Evolutionary conservation across 768 basidiomycete species (phyloP).

Genomic region (Calocera cornea): DNA sequence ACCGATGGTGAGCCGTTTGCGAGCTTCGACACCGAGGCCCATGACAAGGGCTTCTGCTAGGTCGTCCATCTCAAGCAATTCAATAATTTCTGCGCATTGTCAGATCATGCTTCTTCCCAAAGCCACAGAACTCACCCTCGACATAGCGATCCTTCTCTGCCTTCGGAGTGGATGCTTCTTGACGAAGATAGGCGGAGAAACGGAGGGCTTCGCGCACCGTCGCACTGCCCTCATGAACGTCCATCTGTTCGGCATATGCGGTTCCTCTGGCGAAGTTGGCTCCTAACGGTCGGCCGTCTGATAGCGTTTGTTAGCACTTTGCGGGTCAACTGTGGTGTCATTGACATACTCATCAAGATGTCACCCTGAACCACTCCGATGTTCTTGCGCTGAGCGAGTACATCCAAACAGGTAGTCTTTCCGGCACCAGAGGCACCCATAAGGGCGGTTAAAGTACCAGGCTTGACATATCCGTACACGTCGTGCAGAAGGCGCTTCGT

Average conservation of each 20-base stretch:
- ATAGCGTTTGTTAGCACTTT: slow-evolving; percentile 47
- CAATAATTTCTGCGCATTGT: slow-evolving; percentile 46
- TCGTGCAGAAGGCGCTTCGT: slow-evolving; percentile 43
- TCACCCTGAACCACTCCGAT: slow-evolving; percentile 65
- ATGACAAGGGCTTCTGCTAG: slow-evolving; percentile 70
- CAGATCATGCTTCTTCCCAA: neutral
- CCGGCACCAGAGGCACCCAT: slow-evolving; percentile 80
- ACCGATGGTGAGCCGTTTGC: slow-evolving; percentile 73
- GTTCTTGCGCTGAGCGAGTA: slow-evolving; percentile 42
- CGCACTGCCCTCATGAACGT: slow-evolving; percentile 57
- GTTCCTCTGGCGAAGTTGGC: slow-evolving; percentile 26
- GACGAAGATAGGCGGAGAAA: slow-evolving; percentile 69
- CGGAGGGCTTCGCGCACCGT: slow-evolving; percentile 72
- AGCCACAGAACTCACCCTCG: slow-evolving; percentile 15
- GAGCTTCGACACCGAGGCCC: slow-evolving; percentile 47
- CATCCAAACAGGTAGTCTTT: slow-evolving; percentile 53
- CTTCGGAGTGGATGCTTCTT: slow-evolving; percentile 47
- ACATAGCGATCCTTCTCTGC: slow-evolving; percentile 63
- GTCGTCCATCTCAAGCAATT: slow-evolving; percentile 74
- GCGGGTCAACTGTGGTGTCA: too few species aligned
- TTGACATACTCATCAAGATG: slow-evolving; percentile 53
- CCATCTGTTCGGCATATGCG: slow-evolving; percentile 79
- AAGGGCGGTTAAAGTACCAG: slow-evolving; percentile 69
- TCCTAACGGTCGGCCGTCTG: slow-evolving; percentile 11
- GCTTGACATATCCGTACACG: slow-evolving; percentile 66